phyloP scores from a whole-genome alignment of 2,329 filamentous ascomycete genomes.

The Rhynchosporium graminicola region DNA sequence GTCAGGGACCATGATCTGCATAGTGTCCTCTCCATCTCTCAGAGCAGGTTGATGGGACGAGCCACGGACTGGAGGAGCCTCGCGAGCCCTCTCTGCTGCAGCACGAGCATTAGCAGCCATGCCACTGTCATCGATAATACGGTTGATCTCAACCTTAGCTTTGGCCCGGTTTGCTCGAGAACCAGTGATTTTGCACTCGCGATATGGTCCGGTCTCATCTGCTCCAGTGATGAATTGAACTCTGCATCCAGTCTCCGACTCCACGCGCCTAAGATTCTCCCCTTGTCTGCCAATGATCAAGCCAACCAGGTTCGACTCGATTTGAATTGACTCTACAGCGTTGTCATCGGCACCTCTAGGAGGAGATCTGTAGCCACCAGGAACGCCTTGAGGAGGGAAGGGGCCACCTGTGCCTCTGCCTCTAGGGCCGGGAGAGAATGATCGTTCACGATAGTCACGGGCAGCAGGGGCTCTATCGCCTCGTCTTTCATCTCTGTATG shows the following conservation, averaged over 20 bases:
- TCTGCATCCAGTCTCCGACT: conserved; percentile 77
- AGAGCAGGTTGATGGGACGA: conserved; percentile 50
- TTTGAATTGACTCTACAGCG: conserved; percentile 73
- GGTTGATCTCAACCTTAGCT: conserved; percentile 80
- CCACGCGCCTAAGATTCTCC: conserved; percentile 84
- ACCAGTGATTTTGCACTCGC: conserved; percentile 85
- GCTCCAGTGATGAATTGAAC: conserved; percentile 85
- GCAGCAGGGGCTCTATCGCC: conserved; percentile 57
- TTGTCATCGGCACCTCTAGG: conserved; percentile 58
- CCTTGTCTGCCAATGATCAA: conserved; percentile 89
- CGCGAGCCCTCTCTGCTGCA: conserved; percentile 43
- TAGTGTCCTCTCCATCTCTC: conserved; percentile 79
- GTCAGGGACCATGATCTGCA: conserved; percentile 94
- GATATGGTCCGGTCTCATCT: conserved; percentile 68
- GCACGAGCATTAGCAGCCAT: conserved; percentile 54
- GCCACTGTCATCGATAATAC: conserved; percentile 84
- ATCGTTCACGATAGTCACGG: conserved; percentile 66
- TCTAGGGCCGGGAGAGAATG: conserved; percentile 65
- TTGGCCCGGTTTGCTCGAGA: conserved; percentile 69
- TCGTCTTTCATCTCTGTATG: conserved; percentile 83
- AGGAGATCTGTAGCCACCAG: conserved; percentile 59
- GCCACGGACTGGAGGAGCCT: conserved; percentile 36
- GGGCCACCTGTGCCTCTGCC: conserved; percentile 51
- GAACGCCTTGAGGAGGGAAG: conserved; percentile 61
- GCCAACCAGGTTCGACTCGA: conserved; percentile 84